Evolutionary conservation across 75 land plant genomes (phyloP).

Genomic region (Cryptomeria japonica): DNA sequence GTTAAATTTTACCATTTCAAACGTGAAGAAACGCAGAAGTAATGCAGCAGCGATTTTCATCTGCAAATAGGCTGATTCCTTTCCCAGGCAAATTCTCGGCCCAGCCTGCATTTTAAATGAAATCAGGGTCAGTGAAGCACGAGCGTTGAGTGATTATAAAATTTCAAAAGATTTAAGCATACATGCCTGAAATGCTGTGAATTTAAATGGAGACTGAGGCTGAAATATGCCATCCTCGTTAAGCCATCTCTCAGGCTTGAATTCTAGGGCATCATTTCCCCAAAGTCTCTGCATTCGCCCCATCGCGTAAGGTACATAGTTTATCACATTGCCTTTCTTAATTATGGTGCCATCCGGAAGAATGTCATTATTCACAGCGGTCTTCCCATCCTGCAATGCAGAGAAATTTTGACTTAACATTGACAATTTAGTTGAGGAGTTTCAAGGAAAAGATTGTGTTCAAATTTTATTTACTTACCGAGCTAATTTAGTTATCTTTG

Average conservation of each 20-base stretch:
- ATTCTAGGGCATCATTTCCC: conserved; percentile 13
- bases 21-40: conserved; percentile 25
- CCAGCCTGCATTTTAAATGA: conserved; percentile 27
- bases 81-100: conserved; percentile 45
- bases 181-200: conserved; percentile 43
- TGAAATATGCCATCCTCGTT: conserved; percentile 32
- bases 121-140: not conserved
- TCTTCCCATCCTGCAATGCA: conserved; percentile 28
- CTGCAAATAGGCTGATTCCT: conserved; percentile 41
- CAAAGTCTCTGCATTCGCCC: conserved; percentile 15
- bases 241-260: conserved; percentile 30
- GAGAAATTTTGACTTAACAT: no score
- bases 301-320: conserved; percentile 22
- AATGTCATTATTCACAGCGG: conserved; percentile 24
- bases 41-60: conserved; percentile 37
- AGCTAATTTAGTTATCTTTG: no score
- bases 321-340: conserved; percentile 10
- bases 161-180: no score
- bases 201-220: conserved; percentile 44
- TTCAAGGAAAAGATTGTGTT: no score
- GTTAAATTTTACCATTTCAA: conserved; percentile 5
- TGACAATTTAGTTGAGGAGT: no score
- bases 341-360: conserved; percentile 32
- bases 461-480: no score
- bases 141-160: no score